phyloP scores from a whole-genome alignment of 1,139 yeast genomes.

The Zhuliangozyma parablackwelliae region DNA sequence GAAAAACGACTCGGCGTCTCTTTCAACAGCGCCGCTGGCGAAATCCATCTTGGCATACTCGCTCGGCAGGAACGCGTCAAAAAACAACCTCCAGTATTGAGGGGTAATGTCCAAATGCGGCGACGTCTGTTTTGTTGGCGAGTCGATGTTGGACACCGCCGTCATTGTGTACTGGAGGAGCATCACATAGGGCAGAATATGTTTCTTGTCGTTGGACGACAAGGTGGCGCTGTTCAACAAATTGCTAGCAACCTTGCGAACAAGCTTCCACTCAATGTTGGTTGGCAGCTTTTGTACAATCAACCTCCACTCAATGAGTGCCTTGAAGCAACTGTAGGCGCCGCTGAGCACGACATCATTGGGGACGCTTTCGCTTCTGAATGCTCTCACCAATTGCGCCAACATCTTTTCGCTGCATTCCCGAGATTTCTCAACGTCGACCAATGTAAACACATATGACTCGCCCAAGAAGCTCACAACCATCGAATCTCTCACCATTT shows the following conservation, averaged over 20 bases:
- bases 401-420: conserved; percentile 14
- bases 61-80: conserved; percentile 4
- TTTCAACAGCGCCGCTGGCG: conserved; percentile 1
- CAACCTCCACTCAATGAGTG: conserved; percentile 30
- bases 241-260: conserved; percentile 4
- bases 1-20: conserved; percentile 11
- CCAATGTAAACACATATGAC: conserved; percentile 21
- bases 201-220: conserved; percentile 3
- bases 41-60: conserved; percentile 1
- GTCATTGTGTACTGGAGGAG: conserved; percentile 17
- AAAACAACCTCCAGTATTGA: conserved; percentile 12
- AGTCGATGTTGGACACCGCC: conserved; percentile 5
- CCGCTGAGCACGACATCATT: conserved; percentile 8
- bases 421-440: conserved; percentile 19
- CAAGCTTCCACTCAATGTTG: conserved; percentile 13
- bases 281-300: conserved; percentile 26
- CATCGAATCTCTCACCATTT: conserved; percentile 16
- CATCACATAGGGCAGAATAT: conserved; percentile 19
- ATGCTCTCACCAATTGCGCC: conserved; percentile 11
- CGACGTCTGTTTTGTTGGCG: not conserved
- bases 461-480: conserved; percentile 16
- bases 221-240: conserved; percentile 2
- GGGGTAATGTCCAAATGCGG: too few species aligned
- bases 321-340: conserved; percentile 18
- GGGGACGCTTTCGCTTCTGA: conserved; percentile 4